phyloP scores from a whole-genome alignment of 306 rosid species.

The Comarum palustre region DNA sequence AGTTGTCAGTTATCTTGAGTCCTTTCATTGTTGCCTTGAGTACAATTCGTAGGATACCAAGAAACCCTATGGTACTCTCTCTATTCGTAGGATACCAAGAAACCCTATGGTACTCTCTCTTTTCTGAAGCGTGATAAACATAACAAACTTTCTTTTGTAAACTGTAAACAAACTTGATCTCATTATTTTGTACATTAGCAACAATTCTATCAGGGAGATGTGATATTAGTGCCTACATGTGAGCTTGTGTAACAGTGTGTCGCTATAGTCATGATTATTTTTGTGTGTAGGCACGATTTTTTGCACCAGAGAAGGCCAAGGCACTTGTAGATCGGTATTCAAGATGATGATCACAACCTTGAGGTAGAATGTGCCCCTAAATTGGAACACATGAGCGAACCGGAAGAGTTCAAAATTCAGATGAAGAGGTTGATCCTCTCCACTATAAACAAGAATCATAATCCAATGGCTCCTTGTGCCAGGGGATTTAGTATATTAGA shows the following conservation, averaged over 20 bases:
- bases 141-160: background rate
- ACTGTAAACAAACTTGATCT: background rate
- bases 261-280: background rate
- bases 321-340: conserved; percentile 75
- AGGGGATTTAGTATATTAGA: background rate
- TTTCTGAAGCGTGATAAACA: background rate
- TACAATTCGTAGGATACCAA: background rate
- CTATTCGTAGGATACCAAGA: no score
- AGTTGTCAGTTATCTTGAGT: background rate
- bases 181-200: background rate
- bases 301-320: conserved; percentile 84
- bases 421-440: no score
- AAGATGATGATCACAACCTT: conserved; percentile 23
- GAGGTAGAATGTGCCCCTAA: background rate
- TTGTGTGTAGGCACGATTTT: conserved; percentile 73
- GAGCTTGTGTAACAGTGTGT: background rate
- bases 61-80: no score
- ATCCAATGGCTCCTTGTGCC: background rate
- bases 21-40: background rate
- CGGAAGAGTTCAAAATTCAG: no score
- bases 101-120: background rate
- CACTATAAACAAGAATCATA: background rate
- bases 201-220: background rate
- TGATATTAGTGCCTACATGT: background rate
- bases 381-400: background rate